Percentiles rank a stretch among this genome's conserved stretches.
Conservation (phyloP, 768 basidiomycete genomes). For the Tylopilus plumbeoviolaceoides region DNA sequence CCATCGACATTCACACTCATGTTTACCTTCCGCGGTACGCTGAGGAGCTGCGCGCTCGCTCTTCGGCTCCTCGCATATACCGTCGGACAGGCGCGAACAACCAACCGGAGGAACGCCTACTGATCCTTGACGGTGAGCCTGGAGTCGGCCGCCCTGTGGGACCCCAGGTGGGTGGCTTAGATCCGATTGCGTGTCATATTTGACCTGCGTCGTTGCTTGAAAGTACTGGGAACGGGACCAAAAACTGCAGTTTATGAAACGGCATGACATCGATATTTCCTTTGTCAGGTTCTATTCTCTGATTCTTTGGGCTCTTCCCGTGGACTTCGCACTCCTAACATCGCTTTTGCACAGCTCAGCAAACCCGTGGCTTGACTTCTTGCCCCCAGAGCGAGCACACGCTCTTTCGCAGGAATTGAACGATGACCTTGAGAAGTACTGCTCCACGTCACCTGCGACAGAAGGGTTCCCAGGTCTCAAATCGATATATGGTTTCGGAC, state of each 20-base stretch:
- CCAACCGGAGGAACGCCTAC: conserved; percentile 57
- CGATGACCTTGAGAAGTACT: conserved; percentile 73
- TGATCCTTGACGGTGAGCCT: conserved; percentile 79
- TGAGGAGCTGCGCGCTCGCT: conserved; percentile 59
- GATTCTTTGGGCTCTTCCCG: conserved; percentile 2
- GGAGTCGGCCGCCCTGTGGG: conserved; percentile 78
- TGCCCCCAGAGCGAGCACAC: conserved; percentile 63
- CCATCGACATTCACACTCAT: conserved; percentile 85
- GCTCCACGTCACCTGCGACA: conserved; percentile 54
- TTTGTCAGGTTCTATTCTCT: conserved; percentile 56
- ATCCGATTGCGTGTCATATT: background rate
- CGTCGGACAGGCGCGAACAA: conserved; percentile 40
- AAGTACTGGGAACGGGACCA: conserved; percentile 76
- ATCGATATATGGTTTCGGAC: conserved; percentile 79
- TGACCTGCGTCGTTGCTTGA: conserved; percentile 5
- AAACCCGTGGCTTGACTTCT: conserved; percentile 91
- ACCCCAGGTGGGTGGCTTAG: conserved; percentile 47
- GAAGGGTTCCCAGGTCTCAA: conserved; percentile 38
- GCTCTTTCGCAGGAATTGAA: conserved; percentile 69
- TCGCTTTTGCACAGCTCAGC: conserved; percentile 51
- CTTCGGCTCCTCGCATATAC: conserved; percentile 64
- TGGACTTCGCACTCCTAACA: conserved; percentile 16
- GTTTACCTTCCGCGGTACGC: conserved; percentile 81
- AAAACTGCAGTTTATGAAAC: conserved; percentile 84
- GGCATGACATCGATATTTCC: conserved; percentile 74